Base-by-base conservation (phyloP, 179 eudicot genomes). In the Carnegiea gigantea region DNA sequence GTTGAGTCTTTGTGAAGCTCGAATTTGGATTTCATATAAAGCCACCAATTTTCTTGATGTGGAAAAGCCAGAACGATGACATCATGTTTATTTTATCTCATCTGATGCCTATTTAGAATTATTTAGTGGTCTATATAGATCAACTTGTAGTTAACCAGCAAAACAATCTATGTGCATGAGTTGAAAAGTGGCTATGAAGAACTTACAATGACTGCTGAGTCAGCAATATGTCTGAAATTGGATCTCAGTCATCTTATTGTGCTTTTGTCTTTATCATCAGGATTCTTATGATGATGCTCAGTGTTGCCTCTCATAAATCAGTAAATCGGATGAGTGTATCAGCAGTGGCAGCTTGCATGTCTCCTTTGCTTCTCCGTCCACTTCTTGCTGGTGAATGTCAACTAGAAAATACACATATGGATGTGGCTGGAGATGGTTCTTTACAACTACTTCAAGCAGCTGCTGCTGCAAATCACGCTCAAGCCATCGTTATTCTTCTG, bases 391-490 rank as follows among this genome's bases (percentile, higher is more conserved):
- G 99, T 75, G 99, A 97, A 70, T 95, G 98, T 86, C 97, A 95
- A 70, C 91, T 94, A 70, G 99, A 90, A 81, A 80, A 92, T 84
- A 87, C 88, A 51, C 90, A 90, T 81, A 89, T 95, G 86, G 95
- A 92, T 88, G 89, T 97, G 68, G 98, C 93, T 78, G 98, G 97
- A 70, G 99, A 97, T 86, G 92, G 95, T 80, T 97, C 98, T 82
- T 72, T 90, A 72, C 98, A 94, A 87, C 99, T 97, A 86, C 78
- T 97, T 88, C 99, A 95, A 92, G 99, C 99, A 77, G 99, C 99
- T 68, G 99, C 99, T 26, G 99, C 99, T 75, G 99, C 99, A 79
- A 97, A 97, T 89, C 97, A 97, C 89, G 99, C 99, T 86, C 99
- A 97, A 86, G 98, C 99, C 83, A 97, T 97, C 75, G 86, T 87